phyloP scores from a whole-genome alignment of 2,329 filamentous ascomycete genomes.

The Esteya vermicola region DNA sequence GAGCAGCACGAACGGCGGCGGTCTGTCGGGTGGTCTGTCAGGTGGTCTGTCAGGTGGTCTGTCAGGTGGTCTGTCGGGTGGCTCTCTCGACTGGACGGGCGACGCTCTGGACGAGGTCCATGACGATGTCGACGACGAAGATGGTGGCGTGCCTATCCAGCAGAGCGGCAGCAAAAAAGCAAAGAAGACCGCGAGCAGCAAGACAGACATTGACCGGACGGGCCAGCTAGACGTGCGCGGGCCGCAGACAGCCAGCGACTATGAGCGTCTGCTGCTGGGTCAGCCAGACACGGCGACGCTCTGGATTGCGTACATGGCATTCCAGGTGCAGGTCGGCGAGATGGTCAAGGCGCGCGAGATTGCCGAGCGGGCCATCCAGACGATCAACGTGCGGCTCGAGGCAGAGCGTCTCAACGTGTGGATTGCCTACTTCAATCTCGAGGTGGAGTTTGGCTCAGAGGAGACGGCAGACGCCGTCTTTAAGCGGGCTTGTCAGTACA shows the following conservation, averaged over 20 bases:
- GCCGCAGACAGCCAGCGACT: slow-evolving; percentile 81
- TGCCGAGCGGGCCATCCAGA: slow-evolving; percentile 77
- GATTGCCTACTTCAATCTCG: slow-evolving; percentile 87
- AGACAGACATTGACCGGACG: slow-evolving; percentile 74
- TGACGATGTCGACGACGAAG: slow-evolving; percentile 22
- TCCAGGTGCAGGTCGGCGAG: slow-evolving; percentile 86
- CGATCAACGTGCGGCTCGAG: slow-evolving; percentile 82
- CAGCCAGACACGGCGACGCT: slow-evolving; percentile 86
- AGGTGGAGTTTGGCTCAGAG: slow-evolving; percentile 77
- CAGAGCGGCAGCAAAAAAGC: slow-evolving; percentile 56
- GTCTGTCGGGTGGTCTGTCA: slow-evolving; percentile 46
- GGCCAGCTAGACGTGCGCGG: slow-evolving; percentile 83
- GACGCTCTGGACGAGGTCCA: slow-evolving; percentile 46
- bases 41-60: slow-evolving; percentile 28
- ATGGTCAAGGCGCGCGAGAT: slow-evolving; percentile 77
- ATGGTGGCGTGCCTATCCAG: slow-evolving; percentile 22
- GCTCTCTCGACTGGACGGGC: slow-evolving; percentile 81
- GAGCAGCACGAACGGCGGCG: slow-evolving; percentile 28
- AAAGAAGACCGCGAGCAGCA: no score
- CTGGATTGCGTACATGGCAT: slow-evolving; percentile 98
- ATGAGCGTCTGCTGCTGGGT: slow-evolving; percentile 80
- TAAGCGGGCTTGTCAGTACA: slow-evolving; percentile 85
- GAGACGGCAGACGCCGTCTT: slow-evolving; percentile 76
- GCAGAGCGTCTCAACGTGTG: slow-evolving; percentile 90
- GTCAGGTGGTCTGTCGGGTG: slow-evolving; percentile 45